These are phyloP conservation scores for Saksenaea vasiformis DNA, from an alignment of 371 early-diverging fungal species.

Conservation along the genomic window DNA sequence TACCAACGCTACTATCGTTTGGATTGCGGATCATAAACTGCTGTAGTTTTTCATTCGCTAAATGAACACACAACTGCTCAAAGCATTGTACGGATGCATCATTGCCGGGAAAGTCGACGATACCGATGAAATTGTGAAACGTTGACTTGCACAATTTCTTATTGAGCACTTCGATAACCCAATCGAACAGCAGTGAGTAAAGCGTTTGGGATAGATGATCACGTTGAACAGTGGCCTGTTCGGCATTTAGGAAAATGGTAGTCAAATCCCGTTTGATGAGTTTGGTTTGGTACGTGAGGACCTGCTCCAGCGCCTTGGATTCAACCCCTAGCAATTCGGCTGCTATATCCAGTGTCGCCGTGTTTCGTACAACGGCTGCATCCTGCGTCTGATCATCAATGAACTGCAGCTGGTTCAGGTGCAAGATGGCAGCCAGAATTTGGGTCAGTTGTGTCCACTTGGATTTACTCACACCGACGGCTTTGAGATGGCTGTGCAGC, in stretches of 20 bases:
- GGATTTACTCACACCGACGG: conserved; percentile 76
- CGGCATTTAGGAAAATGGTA: conserved; percentile 77
- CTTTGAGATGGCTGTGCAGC: conserved; percentile 72
- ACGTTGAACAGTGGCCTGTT: conserved; percentile 70
- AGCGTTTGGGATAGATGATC: conserved; percentile 74
- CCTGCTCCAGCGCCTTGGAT: conserved; percentile 70
- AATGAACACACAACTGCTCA: conserved; percentile 74
- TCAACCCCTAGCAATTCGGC: conserved; percentile 85
- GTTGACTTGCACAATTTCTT: conserved; percentile 63
- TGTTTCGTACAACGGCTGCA: conserved; percentile 64
- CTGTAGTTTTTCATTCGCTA: conserved; percentile 80
- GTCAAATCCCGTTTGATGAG: conserved; percentile 79
- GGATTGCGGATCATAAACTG: conserved; percentile 61
- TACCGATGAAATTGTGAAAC: conserved; percentile 63
- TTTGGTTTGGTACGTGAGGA: conserved; percentile 80
- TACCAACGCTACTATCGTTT: conserved; percentile 44
- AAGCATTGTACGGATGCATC: conserved; percentile 40
- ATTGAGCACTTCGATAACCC: conserved; percentile 89
- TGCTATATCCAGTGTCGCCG: conserved; percentile 65
- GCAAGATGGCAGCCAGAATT: conserved; percentile 83
- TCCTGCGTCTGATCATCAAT: conserved; percentile 54
- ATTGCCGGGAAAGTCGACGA: conserved; percentile 62
- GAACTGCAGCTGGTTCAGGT: conserved; percentile 87
- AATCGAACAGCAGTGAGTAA: conserved; percentile 80
- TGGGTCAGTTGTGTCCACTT: conserved; percentile 78